phyloP scores from a whole-genome alignment of 2,329 filamentous ascomycete genomes.

The Tolypocladium guangdongense region DNA sequence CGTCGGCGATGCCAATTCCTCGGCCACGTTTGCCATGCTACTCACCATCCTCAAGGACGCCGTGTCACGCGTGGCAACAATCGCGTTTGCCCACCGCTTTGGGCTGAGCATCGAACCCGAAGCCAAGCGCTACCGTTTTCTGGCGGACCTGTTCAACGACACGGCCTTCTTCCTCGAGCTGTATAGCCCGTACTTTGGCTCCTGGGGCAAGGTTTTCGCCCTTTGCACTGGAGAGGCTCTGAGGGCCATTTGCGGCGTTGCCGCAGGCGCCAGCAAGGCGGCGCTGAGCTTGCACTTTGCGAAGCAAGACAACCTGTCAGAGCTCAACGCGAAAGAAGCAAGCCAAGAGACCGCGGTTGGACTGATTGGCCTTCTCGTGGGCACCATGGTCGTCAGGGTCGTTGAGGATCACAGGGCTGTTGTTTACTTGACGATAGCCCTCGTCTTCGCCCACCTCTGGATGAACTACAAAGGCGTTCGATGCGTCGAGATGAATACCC shows the following conservation, averaged over 20 bases:
- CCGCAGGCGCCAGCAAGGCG: conserved; percentile 82
- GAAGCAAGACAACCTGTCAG: conserved; percentile 72
- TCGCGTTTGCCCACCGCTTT: conserved; percentile 72
- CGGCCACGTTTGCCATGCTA: conserved; percentile 70
- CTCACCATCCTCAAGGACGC: conserved; percentile 76
- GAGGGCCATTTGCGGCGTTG: conserved; percentile 69
- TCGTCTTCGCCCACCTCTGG: conserved; percentile 66
- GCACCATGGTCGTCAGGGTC: conserved; percentile 68
- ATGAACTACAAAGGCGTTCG: conserved; percentile 83
- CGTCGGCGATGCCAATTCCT: conserved; percentile 68
- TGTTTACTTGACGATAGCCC: conserved; percentile 58
- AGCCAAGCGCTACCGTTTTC: conserved; percentile 79
- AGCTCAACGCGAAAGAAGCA: conserved; percentile 90
- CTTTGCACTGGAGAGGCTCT: conserved; percentile 40
- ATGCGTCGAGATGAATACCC: conserved; percentile 68
- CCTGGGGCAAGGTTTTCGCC: conserved; percentile 35
- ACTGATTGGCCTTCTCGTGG: conserved; percentile 74
- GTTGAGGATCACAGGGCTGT: conserved; percentile 63
- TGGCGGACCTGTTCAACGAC: conserved; percentile 85
- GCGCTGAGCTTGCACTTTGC: conserved; percentile 90
- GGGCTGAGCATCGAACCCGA: conserved; percentile 80
- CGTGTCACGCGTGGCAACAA: conserved; percentile 72
- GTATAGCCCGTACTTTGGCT: conserved; percentile 61
- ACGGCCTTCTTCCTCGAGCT: conserved; percentile 77
- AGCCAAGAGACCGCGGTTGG: conserved; percentile 93